phyloP scores from a whole-genome alignment of 1,284 basidiomycete genomes.

The Ceratobasidium sp. region DNA sequence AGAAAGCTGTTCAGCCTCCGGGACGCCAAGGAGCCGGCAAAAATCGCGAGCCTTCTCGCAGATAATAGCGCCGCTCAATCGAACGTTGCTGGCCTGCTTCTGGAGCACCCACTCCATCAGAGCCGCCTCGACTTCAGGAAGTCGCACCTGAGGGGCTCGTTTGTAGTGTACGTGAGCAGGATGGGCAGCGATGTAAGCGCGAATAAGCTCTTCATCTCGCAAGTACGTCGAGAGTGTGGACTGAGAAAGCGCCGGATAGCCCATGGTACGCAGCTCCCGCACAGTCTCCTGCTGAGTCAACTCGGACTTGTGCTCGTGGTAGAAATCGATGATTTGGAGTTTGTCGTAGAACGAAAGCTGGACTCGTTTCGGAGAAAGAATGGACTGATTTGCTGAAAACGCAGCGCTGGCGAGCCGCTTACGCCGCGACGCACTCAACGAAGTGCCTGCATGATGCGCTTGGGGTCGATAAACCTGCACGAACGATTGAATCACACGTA shows the following conservation, averaged over 20 bases:
- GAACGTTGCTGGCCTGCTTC: too few relatives aligned
- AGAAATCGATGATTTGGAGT: background rate
- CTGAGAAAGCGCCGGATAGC: background rate
- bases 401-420: too few relatives aligned
- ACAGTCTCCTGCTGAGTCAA: background rate
- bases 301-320: background rate
- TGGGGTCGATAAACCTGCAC: too few relatives aligned
- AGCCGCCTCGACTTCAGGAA: constrained; percentile 25
- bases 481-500: too few relatives aligned
- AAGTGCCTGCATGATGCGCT: too few relatives aligned
- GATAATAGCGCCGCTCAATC: background rate
- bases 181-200: background rate
- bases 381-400: too few relatives aligned
- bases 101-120: constrained; percentile 1
- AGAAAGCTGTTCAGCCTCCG: background rate
- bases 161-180: constrained; percentile 4
- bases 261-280: background rate
- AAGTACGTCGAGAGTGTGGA: constrained; percentile 6
- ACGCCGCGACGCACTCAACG: too few relatives aligned
- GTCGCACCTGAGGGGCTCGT: background rate
- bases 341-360: background rate
- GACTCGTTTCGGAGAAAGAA: too few relatives aligned
- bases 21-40: background rate
- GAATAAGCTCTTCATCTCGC: background rate
- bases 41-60: background rate